Evolutionary conservation across 495 filamentous ascomycete species (phyloP).

Genomic region (Paragyromitra xinjiangensis): DNA sequence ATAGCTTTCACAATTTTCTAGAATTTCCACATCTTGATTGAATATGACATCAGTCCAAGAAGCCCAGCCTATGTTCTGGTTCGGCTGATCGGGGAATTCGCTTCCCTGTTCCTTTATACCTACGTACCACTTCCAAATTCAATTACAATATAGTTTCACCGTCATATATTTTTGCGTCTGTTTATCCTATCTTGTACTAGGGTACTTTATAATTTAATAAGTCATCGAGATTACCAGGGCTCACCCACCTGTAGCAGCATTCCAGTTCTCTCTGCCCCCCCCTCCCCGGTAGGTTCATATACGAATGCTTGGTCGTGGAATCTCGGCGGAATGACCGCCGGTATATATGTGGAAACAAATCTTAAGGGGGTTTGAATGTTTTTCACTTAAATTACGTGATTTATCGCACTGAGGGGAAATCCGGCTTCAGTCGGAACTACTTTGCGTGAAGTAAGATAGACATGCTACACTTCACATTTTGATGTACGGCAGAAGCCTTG

Average conservation of each 20-base stretch:
- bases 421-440: not conserved
- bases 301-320: not conserved
- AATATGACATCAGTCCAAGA: not conserved
- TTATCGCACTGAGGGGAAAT: not conserved
- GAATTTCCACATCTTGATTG: not conserved
- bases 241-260: not conserved
- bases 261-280: not conserved
- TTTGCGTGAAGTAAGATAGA: not conserved
- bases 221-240: not conserved
- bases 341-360: slow-evolving; percentile 1
- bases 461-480: too few species aligned
- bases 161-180: not conserved
- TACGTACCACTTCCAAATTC: slow-evolving; percentile 3
- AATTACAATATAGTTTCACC: not conserved
- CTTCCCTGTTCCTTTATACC: not conserved
- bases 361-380: not conserved
- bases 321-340: slow-evolving; percentile 18
- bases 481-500: too few species aligned
- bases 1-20: not conserved
- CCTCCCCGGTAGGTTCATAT: not conserved
- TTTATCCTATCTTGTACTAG: slow-evolving; percentile 27
- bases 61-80: not conserved
- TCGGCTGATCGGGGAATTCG: slow-evolving; percentile 24
- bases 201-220: not conserved
- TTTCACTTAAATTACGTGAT: too few species aligned